A percentile compares a stretch with the other conserved stretches of the same genome.
phyloP scores from a whole-genome alignment of 2,329 filamentous ascomycete species.

The Escovopsis sp. region DNA sequence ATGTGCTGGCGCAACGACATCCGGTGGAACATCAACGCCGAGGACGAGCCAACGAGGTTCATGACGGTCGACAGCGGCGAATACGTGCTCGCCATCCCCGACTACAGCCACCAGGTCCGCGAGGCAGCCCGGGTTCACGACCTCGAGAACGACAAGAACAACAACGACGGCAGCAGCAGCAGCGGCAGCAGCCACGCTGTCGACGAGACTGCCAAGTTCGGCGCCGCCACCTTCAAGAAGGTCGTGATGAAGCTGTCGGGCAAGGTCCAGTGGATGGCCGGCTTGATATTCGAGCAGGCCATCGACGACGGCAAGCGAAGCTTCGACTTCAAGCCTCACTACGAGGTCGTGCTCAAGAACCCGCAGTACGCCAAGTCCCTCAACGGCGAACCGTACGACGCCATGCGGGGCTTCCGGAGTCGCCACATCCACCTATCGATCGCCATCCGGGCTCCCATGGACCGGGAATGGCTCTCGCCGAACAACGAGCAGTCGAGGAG shows the following conservation, averaged over 20 bases:
- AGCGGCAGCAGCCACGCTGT: conserved; percentile 37
- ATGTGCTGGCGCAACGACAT: conserved; percentile 99
- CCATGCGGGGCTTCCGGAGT: conserved; percentile 92
- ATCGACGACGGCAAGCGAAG: conserved; percentile 55
- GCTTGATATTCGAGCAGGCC: conserved; percentile 82
- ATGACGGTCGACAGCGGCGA: conserved; percentile 94
- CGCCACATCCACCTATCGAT: conserved; percentile 93
- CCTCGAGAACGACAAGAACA: conserved; percentile 41
- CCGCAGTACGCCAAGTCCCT: conserved; percentile 55
- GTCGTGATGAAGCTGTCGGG: conserved; percentile 97
- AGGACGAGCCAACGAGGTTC: conserved; percentile 79
- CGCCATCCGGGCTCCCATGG: conserved; percentile 72
- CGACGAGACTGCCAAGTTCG: conserved; percentile 50
- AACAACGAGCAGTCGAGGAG: conserved; percentile 66
- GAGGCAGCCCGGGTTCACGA: conserved; percentile 37
- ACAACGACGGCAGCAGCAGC: too few species aligned
- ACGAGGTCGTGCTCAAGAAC: conserved; percentile 74
- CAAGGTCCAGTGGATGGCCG: conserved; percentile 83
- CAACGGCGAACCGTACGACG: conserved; percentile 55
- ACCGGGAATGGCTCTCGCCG: conserved; percentile 70
- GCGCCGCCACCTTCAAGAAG: conserved; percentile 91
- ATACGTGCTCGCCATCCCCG: conserved; percentile 85
- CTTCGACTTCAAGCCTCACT: conserved; percentile 85
- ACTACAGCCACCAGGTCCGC: conserved; percentile 78
- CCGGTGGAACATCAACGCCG: conserved; percentile 67